phyloP scores from a whole-genome alignment of 371 early-diverging fungal genomes.

The Nematocida major region DNA sequence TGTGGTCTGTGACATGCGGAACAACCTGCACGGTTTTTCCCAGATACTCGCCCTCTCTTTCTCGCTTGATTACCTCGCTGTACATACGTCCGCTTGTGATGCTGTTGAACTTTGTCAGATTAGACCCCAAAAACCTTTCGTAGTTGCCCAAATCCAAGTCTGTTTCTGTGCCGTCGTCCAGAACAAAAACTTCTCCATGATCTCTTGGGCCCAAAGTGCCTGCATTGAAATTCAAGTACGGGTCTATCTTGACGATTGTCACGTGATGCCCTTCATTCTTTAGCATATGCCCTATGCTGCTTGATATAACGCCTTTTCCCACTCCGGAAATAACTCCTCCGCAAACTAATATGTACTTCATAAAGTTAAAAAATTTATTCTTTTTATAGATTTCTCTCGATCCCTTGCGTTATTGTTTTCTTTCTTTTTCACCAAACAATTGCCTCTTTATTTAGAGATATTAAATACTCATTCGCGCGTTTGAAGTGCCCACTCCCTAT shows the following conservation, averaged over 20 bases:
- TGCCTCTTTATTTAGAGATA: constrained; percentile 66
- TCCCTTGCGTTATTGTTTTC: neutral
- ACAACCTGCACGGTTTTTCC: constrained; percentile 97
- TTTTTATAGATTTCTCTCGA: constrained; percentile 27
- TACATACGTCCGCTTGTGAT: constrained; percentile 97
- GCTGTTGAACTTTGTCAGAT: constrained; percentile 84
- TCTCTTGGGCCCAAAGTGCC: constrained; percentile 90
- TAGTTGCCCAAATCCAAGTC: constrained; percentile 97
- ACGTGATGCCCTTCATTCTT: constrained; percentile 83
- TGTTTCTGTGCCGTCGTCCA: constrained; percentile 96
- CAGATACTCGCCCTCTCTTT: constrained; percentile 83
- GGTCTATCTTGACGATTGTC: constrained; percentile 97
- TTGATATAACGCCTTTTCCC: constrained; percentile 95
- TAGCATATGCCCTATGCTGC: constrained; percentile 85
- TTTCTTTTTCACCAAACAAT: constrained; percentile 70
- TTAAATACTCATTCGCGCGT: constrained; percentile 80
- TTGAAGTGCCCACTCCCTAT: constrained; percentile 79
- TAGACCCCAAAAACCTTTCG: constrained; percentile 88
- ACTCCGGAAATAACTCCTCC: constrained; percentile 97
- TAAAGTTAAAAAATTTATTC: constrained; percentile 38
- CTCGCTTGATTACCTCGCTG: constrained; percentile 81
- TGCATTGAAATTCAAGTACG: constrained; percentile 96
- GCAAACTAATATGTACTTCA: constrained; percentile 82
- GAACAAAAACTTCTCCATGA: constrained; percentile 92
- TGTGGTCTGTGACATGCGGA: constrained; percentile 89